Base-by-base conservation (phyloP, 2,329 filamentous ascomycete genomes). In the Penicillium concentricum region DNA sequence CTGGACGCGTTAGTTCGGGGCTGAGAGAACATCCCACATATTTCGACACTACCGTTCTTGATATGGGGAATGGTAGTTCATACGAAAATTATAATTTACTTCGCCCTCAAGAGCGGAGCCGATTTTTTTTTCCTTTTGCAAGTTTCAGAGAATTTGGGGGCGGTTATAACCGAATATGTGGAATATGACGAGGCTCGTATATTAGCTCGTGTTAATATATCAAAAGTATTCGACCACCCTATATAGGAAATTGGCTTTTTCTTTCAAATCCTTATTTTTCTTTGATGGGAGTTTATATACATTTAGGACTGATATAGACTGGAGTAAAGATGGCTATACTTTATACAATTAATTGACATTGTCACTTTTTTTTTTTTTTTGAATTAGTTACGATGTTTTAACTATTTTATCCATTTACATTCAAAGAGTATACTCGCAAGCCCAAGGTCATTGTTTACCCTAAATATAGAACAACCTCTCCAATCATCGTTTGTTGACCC, bases 391-490 rank as follows among this genome's bases (percentile, higher is more conserved):
- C n/a, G n/a, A n/a, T n/a, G n/a, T n/a, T n/a, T n/a, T n/a, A n/a
- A n/a, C n/a, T n/a, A n/a, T n/a, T n/a, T n/a, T n/a, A n/a, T n/a
- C n/a, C n/a, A n/a, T n/a, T n/a, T n/a, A 26, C 24, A 28, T 28
- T 28, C 8, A 10, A 28, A 28, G 9, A 28, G 2, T 28, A 28
- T 28, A 28, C 28, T 28, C 8, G 5, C 6, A 28, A 28, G 28
- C 3, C 8, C 24, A 26, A 26, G 9, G 30, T 32, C 45, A 53
- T 54, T 57, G 54, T 54, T 54, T 48, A 53, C 37, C 22, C 53
- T 55, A 55, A 51, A 55, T 55, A 55, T 55, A 55, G 53, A 37
- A 54, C 34, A 34, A n/a, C 13, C 28, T 34, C 48, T 51, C 51
- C 51, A 53, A 53, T 53, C 51, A 54, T 20, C 20, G 39, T 28